phyloP scores from a whole-genome alignment of 345 rosid genomes.

The Citrus reticulata region DNA sequence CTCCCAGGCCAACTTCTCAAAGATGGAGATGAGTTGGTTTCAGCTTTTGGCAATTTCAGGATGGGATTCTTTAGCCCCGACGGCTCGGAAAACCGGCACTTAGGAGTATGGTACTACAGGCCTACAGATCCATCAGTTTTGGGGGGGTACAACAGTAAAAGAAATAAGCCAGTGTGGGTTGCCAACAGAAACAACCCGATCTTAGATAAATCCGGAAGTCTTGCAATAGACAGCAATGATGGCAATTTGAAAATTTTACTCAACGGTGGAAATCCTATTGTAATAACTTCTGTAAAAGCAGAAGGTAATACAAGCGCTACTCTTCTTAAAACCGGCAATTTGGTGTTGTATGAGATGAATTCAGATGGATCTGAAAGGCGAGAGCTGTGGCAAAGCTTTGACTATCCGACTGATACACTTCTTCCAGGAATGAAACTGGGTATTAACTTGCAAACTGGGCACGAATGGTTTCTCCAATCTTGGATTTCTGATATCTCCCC shows the following conservation, averaged over 20 bases:
- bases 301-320: not conserved
- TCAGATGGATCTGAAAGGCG: conserved; percentile 22
- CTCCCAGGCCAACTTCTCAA: conserved; percentile 12
- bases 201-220: not conserved
- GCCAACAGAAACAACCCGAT: not conserved
- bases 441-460: conserved; percentile 25
- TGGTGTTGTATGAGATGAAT: conserved; percentile 29
- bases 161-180: not conserved
- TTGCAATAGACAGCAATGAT: not conserved
- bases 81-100: not conserved
- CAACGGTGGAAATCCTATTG: not conserved
- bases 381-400: conserved; percentile 19
- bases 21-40: conserved; percentile 5
- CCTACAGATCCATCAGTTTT: not conserved
- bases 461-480: conserved; percentile 27
- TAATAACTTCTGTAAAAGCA: not conserved
- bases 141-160: not conserved
- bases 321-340: conserved; percentile 19
- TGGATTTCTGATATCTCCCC: conserved; percentile 17
- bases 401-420: conserved; percentile 5
- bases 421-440: conserved; percentile 47
- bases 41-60: conserved; percentile 10
- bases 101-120: not conserved
- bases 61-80: conserved; percentile 10
- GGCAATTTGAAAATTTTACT: conserved; percentile 10